Base-by-base conservation (phyloP, 1,284 basidiomycete species). In the Melampsora larici-populina region DNA sequence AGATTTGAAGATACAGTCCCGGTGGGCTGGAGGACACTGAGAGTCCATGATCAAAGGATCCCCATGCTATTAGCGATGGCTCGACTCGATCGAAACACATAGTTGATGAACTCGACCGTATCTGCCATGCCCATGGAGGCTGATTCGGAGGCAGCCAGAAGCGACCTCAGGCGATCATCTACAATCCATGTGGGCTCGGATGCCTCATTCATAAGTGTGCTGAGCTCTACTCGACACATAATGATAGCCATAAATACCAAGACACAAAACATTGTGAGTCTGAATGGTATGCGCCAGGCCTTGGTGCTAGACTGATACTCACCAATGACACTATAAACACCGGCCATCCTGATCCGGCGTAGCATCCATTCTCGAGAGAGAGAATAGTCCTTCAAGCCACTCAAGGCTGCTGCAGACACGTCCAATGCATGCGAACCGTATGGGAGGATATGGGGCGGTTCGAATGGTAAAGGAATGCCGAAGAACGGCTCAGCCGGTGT, bases 311-410 rank as follows among this genome's bases (percentile, higher is more conserved):
- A 51, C 46, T 11, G 29, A 6, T 31, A 63, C 70, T n/a, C n/a
- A 72, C 70, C 70, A 46, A 49, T 29, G 24, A 58, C 60, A 31
- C 60, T 62, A 49, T 72, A 72, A 64, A 72, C 70, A 15, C 70
- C 70, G 6, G 70, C 70, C 18, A 62, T 17, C 40, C 70, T 62
- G 21, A 72, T 72, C 17, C 70, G 55, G 15, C 70, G 70, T 9
- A 72, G 70, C 70, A 72, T 72, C 70, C 70, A 72, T 64, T 72
- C 70, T 15, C 70, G 13, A 5, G 70, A 63, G 40, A 29, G 55
- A 2, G 70, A 72, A 46, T 72, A 72, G 43, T 72, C 70, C 5
- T 43, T 6, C 60, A 72, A 33, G 2, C 51, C 70, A 26, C 58
- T 60, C 36, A 72, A 48, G 6, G 70, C 70, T 5, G 46, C 70